Conservation (phyloP, 768 basidiomycete species). For the Tricholoma hemisulphureum region DNA sequence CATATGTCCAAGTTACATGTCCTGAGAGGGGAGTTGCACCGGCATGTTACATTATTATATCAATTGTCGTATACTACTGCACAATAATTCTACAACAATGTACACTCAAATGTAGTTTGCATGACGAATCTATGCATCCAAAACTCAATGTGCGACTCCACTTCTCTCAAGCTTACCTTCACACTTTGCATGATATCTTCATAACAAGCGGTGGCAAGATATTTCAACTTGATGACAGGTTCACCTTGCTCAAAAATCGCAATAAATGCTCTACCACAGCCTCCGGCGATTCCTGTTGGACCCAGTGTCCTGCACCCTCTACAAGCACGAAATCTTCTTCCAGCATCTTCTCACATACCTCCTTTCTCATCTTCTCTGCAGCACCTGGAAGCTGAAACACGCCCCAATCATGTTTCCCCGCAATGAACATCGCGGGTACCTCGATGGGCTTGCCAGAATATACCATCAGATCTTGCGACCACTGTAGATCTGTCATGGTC, state of each 20-base stretch:
- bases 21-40: conserved; percentile 17
- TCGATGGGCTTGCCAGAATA: conserved; percentile 47
- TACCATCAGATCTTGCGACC: conserved; percentile 39
- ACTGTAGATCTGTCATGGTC: conserved; percentile 32
- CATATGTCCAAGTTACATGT: conserved; percentile 10
- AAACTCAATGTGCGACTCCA: neutral
- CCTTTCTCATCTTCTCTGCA: conserved; percentile 42
- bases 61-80: neutral
- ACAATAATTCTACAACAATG: neutral
- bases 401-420: conserved; percentile 60
- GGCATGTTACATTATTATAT: neutral
- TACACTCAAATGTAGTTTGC: too few relatives aligned
- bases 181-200: neutral
- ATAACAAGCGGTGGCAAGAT: neutral
- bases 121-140: neutral
- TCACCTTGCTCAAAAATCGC: conserved; percentile 35
- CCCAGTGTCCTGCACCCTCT: conserved; percentile 62
- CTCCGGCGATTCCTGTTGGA: conserved; percentile 54
- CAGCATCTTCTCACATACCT: conserved; percentile 34
- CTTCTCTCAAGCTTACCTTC: neutral
- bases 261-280: conserved; percentile 40
- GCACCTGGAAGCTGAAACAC: conserved; percentile 54
- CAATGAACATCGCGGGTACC: conserved; percentile 57
- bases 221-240: neutral
- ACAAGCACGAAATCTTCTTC: conserved; percentile 51